Evolutionary conservation across 345 rosid genomes (phyloP), one percentile per base, ranked within the genome.

Genomic region (Eucalyptus tenuipes): DNA sequence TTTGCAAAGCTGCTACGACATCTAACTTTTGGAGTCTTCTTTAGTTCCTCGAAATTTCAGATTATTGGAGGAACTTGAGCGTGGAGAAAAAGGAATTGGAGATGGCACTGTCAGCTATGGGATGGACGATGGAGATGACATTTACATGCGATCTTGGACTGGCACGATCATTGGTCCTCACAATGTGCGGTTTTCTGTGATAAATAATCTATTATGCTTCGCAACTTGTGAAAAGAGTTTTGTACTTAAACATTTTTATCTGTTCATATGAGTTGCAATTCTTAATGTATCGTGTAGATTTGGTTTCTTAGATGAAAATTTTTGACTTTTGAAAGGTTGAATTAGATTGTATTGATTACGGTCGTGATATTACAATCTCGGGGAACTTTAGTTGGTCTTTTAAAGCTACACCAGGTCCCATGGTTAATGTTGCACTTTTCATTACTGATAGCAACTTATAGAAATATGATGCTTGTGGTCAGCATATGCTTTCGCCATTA

Each of bases 81-180:
- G 88, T 64, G 88, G 88, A n/a, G 88, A 87, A 71, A 87, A 87
- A 49, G 88, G 88, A 66, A 87, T 87, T 33, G 88, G 88, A 47
- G 88, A 87, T 68, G 88, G 88, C n/a, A 87, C 88, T 12, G 88
- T 87, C 25, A 87, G 88, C 85, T 87, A 87, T 13, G 88, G 88
- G 29, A 87, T 87, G 88, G 88, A 87, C 49, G 88, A 87, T 48
- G 55, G 88, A 14, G 88, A 87, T 68, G 88, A 87, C 59, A 87
- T 87, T 33, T 87, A 87, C 88, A 87, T 87, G 88, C 42, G 88
- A 48, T 87, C 88, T 87, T 87, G 88, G 88, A 87, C 88, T 44
- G 88, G 88, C 85, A 87, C 88, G 10, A 87, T 87, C 40, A 87
- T 87, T 47, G 88, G 88, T 87, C 88, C 88, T 61, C 88, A 66